Conservation (phyloP, 352 stramenopile species). For the Aphanomyces invadans region DNA sequence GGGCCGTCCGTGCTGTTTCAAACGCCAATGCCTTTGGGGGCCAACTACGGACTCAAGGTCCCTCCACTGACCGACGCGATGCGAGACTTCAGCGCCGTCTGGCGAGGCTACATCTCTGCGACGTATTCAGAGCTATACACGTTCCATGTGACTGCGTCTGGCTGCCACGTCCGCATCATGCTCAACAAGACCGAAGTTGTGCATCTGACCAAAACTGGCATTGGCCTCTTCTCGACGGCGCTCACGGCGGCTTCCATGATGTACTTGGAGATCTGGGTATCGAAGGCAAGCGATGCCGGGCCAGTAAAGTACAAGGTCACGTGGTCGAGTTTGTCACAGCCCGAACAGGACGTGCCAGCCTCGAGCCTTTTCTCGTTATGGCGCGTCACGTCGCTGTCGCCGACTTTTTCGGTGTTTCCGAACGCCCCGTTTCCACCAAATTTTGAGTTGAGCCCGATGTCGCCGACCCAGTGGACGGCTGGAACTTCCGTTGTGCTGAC, state of each 20-base stretch:
- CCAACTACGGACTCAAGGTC: conserved; percentile 40
- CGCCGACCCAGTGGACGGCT: conserved; percentile 23
- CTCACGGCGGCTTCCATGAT: conserved; percentile 38
- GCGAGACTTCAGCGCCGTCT: conserved; percentile 48
- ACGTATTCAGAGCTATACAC: conserved; percentile 49
- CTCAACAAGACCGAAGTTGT: conserved; percentile 26
- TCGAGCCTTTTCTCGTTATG: conserved; percentile 44
- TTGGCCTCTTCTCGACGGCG: conserved; percentile 1
- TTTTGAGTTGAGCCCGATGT: conserved; percentile 25
- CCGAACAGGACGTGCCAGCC: conserved; percentile 35
- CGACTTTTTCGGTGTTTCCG: conserved; percentile 37
- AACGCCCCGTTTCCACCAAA: conserved; percentile 27
- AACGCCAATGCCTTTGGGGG: conserved; percentile 34
- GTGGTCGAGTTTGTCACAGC: conserved; percentile 53
- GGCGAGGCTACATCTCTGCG: conserved; percentile 45
- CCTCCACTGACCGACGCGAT: conserved; percentile 34
- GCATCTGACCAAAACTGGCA: conserved; percentile 10
- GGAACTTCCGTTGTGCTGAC: conserved; percentile 30
- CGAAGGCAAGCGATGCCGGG: conserved; percentile 33
- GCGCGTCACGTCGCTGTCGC: conserved; percentile 49
- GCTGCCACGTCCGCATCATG: conserved; percentile 30
- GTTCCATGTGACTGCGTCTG: conserved; percentile 36
- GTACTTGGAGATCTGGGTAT: conserved; percentile 41
- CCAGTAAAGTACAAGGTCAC: conserved; percentile 36
- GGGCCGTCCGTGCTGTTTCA: conserved; percentile 30